Evolutionary conservation across 1,139 yeast genomes (phyloP).

Genomic region (Hemisphaericaspora subhashii): DNA sequence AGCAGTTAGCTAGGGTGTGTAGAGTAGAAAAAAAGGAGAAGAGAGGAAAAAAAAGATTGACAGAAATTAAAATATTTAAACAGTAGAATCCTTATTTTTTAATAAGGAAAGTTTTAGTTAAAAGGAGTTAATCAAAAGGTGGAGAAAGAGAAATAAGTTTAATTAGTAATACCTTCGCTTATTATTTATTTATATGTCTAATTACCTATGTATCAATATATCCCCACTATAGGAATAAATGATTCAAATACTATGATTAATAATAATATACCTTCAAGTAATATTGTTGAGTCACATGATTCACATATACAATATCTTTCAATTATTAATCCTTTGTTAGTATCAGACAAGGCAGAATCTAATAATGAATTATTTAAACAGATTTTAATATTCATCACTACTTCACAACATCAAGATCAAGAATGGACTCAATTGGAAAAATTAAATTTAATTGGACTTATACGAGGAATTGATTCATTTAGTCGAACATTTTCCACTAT

Average conservation of each 20-base stretch:
- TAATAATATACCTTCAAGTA: not conserved
- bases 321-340: conserved; percentile 25
- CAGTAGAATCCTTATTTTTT: too few species aligned
- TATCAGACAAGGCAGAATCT: conserved; percentile 23
- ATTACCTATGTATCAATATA: conserved; percentile 22
- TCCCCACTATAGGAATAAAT: conserved; percentile 18
- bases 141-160: too few species aligned
- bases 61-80: too few species aligned
- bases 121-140: too few species aligned
- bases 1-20: too few species aligned
- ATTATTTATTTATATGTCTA: too few species aligned
- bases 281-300: not conserved
- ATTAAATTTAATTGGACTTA: conserved; percentile 34
- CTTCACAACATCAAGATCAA: conserved; percentile 14
- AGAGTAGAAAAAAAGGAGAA: too few species aligned
- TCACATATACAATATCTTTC: conserved; percentile 19
- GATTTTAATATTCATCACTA: conserved; percentile 28
- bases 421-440: conserved; percentile 23
- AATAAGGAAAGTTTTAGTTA: too few species aligned
- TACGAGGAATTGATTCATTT: conserved; percentile 39
- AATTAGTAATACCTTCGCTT: too few species aligned
- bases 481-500: conserved; percentile 19
- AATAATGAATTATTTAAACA: conserved; percentile 31
- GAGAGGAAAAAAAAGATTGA: too few species aligned
- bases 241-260: conserved; percentile 10